Base-by-base conservation (phyloP, 2,329 filamentous ascomycete genomes). In the Ustulina deusta region DNA sequence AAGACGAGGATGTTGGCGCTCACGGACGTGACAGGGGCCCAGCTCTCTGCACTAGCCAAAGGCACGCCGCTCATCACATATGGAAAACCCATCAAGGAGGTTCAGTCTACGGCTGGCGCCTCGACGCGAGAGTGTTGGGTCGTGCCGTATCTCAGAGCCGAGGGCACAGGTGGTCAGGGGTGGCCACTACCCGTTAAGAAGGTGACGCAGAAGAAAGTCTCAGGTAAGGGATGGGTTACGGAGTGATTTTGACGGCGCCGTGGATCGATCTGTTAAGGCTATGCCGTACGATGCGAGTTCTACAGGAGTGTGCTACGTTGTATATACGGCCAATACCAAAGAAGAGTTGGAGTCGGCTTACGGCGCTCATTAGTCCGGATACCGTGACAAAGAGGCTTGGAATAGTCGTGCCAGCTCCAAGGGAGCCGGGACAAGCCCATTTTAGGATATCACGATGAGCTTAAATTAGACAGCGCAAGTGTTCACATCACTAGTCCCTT, bases 31-130 rank as follows among this genome's bases (percentile, higher is more conserved):
- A 92, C 89, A 17, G 91, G 89, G 1, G 86, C 87, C 2, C 92
- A 97, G 78, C 85, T 99, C 6, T 88, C 92, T 3, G 89, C 88
- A 1, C 83, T 98, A 62, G 93, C 94, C 5, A 91, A 93, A 77
- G 93, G 92, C 0, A 98, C 96, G 13, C 93, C 94, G 56, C 82
- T 99, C 61, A 79, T 98, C 25, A 88, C 88, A 42, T 94, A 95
- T 72, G 93, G 93, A 3, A 98, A 98, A 82, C 95, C 96, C 0
- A 90, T 97, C 77, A 96, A 96, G 73, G 94, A 96, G 83, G 87
- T 92, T 15, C 82, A 86, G 4, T 83, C 86, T 69, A 57, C 79
- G 81, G 46, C 80, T 78, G 54, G 48, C 9, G 61, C 77, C 27
- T 82, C 77, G 67, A 81, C 81, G 69, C 86, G 94, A 56, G 91